phyloP scores from a whole-genome alignment of 148 eudicot genomes.

The Euryodendron excelsum region DNA sequence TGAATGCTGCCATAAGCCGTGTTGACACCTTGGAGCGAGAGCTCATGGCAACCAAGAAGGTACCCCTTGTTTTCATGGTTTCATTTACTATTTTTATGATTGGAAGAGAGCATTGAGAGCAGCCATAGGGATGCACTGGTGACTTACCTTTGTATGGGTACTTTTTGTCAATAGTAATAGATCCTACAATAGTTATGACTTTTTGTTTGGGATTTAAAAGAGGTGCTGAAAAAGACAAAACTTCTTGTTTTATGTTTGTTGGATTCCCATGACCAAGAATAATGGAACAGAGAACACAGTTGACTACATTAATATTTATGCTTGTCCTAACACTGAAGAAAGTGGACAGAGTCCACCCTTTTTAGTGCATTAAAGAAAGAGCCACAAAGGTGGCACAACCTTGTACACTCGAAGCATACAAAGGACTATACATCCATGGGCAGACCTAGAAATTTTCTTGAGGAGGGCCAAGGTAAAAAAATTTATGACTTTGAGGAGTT shows the following conservation, averaged over 20 bases:
- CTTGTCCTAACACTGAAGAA: not conserved
- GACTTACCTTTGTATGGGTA: not conserved
- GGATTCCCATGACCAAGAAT: not conserved
- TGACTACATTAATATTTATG: not conserved
- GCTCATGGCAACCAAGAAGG: conserved; percentile 76
- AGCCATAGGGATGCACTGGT: not conserved
- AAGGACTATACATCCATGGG: no score
- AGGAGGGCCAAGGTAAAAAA: no score
- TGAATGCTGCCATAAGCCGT: conserved; percentile 63
- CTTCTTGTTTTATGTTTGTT: not conserved
- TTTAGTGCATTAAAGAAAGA: no score
- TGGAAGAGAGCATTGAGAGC: not conserved
- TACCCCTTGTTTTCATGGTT: conserved; percentile 17
- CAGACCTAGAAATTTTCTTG: no score
- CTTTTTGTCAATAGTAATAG: not conserved
- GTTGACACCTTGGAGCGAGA: conserved; percentile 71
- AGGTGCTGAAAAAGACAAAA: not conserved
- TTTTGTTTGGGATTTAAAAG: not conserved
- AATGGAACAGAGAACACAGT: not conserved
- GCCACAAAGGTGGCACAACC: no score
- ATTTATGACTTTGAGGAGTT: no score
- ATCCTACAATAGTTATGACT: not conserved
- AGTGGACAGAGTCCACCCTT: not conserved
- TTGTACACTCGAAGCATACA: no score
- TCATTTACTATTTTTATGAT: not conserved